Conservation (phyloP, 371 early-diverging fungal genomes). For the Mortierella sp. region DNA sequence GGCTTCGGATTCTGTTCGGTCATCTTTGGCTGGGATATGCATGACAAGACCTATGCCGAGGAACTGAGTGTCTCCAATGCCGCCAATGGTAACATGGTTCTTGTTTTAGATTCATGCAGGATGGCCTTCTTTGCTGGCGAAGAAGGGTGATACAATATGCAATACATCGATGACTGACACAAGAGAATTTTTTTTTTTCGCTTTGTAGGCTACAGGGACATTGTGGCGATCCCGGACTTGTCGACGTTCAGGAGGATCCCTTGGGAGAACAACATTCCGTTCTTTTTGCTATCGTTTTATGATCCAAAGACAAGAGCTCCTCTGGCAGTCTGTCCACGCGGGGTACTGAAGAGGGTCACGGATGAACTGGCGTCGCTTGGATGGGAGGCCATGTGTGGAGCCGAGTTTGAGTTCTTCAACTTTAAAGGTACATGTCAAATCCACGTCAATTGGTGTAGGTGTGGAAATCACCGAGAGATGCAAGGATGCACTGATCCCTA, state of each 20-base stretch:
- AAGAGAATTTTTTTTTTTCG: neutral
- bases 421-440: conserved; percentile 74
- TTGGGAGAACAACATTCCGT: conserved; percentile 83
- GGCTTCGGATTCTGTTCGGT: conserved; percentile 91
- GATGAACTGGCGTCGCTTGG: conserved; percentile 59
- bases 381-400: conserved; percentile 75
- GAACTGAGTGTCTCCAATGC: conserved; percentile 50
- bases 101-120: neutral
- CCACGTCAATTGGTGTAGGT: too few relatives aligned
- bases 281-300: conserved; percentile 78
- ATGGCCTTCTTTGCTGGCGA: neutral
- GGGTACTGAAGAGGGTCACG: conserved; percentile 68
- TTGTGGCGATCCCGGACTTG: conserved; percentile 79
- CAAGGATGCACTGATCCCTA: too few relatives aligned
- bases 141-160: neutral
- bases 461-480: too few relatives aligned
- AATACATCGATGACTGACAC: neutral
- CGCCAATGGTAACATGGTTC: conserved; percentile 56
- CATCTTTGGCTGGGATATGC: conserved; percentile 90
- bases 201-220: conserved; percentile 71
- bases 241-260: conserved; percentile 78
- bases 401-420: conserved; percentile 89
- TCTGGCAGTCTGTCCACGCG: conserved; percentile 77
- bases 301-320: conserved; percentile 70
- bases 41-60: conserved; percentile 65